Conservation (phyloP, 768 basidiomycete species). For the Porpolomopsis calyptriformis region DNA sequence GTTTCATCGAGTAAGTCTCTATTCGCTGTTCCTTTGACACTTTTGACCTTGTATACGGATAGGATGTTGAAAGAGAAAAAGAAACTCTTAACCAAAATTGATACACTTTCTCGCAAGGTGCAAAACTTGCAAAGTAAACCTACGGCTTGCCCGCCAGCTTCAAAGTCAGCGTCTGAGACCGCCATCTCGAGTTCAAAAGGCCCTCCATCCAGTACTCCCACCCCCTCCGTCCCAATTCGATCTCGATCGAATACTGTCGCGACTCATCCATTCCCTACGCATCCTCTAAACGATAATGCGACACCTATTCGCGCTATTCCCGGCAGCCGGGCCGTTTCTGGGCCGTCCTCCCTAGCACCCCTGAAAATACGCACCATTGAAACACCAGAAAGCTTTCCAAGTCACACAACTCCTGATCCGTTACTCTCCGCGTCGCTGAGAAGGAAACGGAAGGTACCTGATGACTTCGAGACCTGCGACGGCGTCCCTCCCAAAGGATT, state of each 20-base stretch:
- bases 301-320: conserved; percentile 12
- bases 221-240: conserved; percentile 12
- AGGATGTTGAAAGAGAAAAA: conserved; percentile 77
- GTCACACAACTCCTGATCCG: conserved; percentile 16
- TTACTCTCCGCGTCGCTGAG: conserved; percentile 34
- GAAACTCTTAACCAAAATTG: conserved; percentile 59
- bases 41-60: conserved; percentile 4
- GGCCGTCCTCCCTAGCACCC: conserved; percentile 28
- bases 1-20: conserved; percentile 50
- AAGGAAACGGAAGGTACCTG: conserved; percentile 67
- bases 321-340: conserved; percentile 30
- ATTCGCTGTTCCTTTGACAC: conserved; percentile 2
- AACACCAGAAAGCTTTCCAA: conserved; percentile 35
- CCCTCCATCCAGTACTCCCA: conserved; percentile 6
- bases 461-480: conserved; percentile 56
- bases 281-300: not conserved
- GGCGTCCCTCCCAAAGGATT: conserved; percentile 55
- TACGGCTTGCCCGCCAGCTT: conserved; percentile 28
- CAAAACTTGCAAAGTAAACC: conserved; percentile 63
- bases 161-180: not conserved
- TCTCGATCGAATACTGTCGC: conserved; percentile 7
- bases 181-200: not conserved
- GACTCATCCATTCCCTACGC: conserved; percentile 9
- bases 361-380: conserved; percentile 40
- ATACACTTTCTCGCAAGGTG: conserved; percentile 61